Conservation (phyloP, 495 filamentous ascomycete species). For the Hamigera avellanea region DNA sequence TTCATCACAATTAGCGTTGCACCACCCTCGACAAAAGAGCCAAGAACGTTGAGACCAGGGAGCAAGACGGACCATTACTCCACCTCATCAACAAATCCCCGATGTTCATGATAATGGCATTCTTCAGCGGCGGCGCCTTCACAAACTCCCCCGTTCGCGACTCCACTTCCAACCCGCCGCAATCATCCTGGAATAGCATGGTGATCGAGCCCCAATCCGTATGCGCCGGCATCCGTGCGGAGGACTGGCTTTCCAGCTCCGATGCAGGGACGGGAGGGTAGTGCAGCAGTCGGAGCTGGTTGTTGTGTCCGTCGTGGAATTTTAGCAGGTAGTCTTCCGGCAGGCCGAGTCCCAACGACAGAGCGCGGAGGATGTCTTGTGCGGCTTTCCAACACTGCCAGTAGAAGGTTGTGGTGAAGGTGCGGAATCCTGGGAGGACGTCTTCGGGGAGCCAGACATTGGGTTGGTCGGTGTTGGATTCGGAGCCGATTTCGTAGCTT, state of each 20-base stretch:
- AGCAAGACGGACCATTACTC: too few species aligned
- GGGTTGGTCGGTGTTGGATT: slow-evolving; percentile 29
- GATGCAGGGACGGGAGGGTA: slow-evolving; percentile 21
- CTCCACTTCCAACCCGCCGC: slow-evolving; percentile 35
- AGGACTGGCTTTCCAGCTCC: slow-evolving; percentile 10
- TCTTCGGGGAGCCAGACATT: slow-evolving; percentile 51
- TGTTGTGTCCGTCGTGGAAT: slow-evolving; percentile 37
- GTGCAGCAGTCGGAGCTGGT: slow-evolving; percentile 33
- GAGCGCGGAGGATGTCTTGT: slow-evolving; percentile 28
- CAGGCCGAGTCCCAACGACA: slow-evolving; percentile 35
- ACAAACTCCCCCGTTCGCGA: slow-evolving; percentile 31
- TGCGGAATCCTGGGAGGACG: slow-evolving; percentile 46
- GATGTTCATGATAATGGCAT: slow-evolving; percentile 52
- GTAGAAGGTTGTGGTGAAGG: slow-evolving; percentile 42
- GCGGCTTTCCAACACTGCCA: slow-evolving; percentile 24
- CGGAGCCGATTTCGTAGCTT: slow-evolving; percentile 47
- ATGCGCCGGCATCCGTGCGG: slow-evolving; percentile 28
- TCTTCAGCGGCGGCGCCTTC: slow-evolving; percentile 32
- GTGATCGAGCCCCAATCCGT: slow-evolving; percentile 38
- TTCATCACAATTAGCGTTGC: not conserved
- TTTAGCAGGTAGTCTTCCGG: slow-evolving; percentile 29
- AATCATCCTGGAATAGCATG: slow-evolving; percentile 36
- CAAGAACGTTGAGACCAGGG: not conserved
- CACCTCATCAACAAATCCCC: slow-evolving; percentile 41
- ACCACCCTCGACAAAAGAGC: not conserved